Percentiles rank a stretch among this genome's conserved stretches.
Conservation (phyloP, 768 basidiomycete genomes). For the Xerocomus brunneocitrinus region DNA sequence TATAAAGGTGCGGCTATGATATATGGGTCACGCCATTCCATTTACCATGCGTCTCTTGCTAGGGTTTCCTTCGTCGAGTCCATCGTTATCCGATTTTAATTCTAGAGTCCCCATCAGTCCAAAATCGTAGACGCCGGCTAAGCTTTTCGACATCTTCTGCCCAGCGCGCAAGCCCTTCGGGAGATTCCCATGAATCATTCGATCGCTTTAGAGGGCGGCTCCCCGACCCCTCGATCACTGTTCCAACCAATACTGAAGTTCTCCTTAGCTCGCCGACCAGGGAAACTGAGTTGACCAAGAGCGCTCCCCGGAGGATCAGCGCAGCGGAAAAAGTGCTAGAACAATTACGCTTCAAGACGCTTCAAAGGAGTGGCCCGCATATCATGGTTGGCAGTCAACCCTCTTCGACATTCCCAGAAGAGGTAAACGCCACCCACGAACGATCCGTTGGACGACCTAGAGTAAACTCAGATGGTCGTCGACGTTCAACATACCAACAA, state of each 20-base stretch:
- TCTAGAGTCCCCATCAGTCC: conserved; percentile 30
- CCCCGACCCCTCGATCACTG: conserved; percentile 19
- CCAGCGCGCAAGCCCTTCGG: conserved; percentile 7
- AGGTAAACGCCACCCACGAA: conserved; percentile 12
- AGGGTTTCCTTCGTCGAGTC: conserved; percentile 90
- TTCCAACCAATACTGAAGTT: conserved; percentile 17
- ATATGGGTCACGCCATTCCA: not conserved
- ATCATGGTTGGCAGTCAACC: conserved; percentile 13
- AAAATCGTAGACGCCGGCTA: conserved; percentile 26
- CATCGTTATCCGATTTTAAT: conserved; percentile 88
- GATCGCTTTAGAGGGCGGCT: conserved; percentile 20
- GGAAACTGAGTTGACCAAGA: conserved; percentile 33
- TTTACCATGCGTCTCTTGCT: not conserved
- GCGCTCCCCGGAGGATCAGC: conserved; percentile 47
- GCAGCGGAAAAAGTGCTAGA: conserved; percentile 68
- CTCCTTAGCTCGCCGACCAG: conserved; percentile 23
- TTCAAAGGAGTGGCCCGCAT: conserved; percentile 39
- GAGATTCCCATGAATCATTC: conserved; percentile 12
- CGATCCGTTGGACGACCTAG: conserved; percentile 20
- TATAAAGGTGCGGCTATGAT: conserved; percentile 64
- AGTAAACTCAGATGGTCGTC: conserved; percentile 30
- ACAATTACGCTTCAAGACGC: conserved; percentile 53
- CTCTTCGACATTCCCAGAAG: conserved; percentile 18
- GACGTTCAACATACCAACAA: conserved; percentile 18
- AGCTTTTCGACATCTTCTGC: conserved; percentile 25